Conservation (phyloP, 345 rosid genomes). For the Populus simonii region DNA sequence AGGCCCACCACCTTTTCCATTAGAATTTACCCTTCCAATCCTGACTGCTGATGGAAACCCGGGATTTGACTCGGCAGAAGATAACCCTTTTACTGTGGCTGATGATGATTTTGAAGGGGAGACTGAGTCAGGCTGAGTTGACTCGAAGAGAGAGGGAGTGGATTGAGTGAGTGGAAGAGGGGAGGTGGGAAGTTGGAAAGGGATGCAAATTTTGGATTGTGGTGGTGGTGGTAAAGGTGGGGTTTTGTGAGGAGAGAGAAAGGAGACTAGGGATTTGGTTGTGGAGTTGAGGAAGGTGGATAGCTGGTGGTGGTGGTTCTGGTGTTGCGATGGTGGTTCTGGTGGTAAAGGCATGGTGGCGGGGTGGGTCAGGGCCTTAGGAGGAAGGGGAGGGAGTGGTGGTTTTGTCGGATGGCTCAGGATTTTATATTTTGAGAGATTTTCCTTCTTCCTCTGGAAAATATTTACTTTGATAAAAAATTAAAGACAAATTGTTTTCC, state of each 20-base stretch:
- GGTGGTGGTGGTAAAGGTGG: constrained; percentile 23
- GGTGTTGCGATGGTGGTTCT: constrained; percentile 33
- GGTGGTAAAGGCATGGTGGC: constrained; percentile 41
- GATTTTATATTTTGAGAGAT: neutral
- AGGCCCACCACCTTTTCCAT: constrained; percentile 75
- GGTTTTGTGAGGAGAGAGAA: constrained; percentile 36
- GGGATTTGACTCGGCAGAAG: constrained; percentile 49
- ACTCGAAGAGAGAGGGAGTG: constrained; percentile 26
- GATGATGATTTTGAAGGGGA: constrained; percentile 35
- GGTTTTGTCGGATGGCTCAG: neutral
- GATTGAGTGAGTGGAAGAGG: constrained; percentile 12
- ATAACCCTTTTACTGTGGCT: constrained; percentile 39
- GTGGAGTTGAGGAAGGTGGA: constrained; percentile 44
- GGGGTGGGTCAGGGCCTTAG: neutral
- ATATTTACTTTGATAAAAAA: neutral
- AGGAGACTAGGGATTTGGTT: constrained; percentile 39
- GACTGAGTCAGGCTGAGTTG: constrained; percentile 39
- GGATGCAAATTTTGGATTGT: constrained; percentile 43
- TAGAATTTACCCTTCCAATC: constrained; percentile 62
- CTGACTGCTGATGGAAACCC: constrained; percentile 77
- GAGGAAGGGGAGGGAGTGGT: neutral
- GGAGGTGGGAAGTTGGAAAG: constrained; percentile 46
- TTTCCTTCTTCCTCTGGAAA: neutral
- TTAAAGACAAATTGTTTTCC: neutral
- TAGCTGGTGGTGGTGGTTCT: constrained; percentile 6